Base-by-base conservation (phyloP, 2,329 filamentous ascomycete species). In the Penicillium sp. region DNA sequence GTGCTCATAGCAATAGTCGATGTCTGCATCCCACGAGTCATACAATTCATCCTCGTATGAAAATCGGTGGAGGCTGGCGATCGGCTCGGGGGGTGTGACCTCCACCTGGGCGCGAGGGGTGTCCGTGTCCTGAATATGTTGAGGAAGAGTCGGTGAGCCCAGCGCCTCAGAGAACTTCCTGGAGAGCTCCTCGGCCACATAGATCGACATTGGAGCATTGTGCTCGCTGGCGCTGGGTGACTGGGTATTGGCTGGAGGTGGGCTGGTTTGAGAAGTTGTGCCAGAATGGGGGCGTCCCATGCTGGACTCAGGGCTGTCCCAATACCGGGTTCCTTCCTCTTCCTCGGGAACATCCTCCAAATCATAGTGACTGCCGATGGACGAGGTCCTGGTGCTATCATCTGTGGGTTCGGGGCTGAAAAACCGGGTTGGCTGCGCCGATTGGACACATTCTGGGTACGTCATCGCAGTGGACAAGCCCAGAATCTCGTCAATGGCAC, bases 1-100 rank as follows among this genome's bases (percentile, higher is more conserved):
- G 66, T 85, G 81, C 59, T 86, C 81, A 63, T 86, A 86, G 65
- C 82, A 85, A 65, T 83, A 86, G 62, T 86, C 84, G 56, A 87
- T 83, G 59, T 85, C 83, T 40, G 84, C 83, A 64, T 87, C 84
- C 84, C 84, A 87, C 1, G 80, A 81, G 46, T 73, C 72, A 56
- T 71, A 72, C 37, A 73, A 63, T 33, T 70, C 69, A 31, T 71
- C 71, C 42, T 68, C 64, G 60, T 60, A 59, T 54, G 63, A 54
- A 51, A 59, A 56, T 47, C 65, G 52, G 53, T 59, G 55, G 29
- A 60, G 54, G 61, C 56, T 27, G 59, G 64, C 38, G 59, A 62
- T 37, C 40, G 62, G 47, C 47, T 56, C 31, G 46, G 58, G 66
- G 25, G 50, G 52, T 42, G 54, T 64, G 49, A 55, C 48, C 21